These are phyloP conservation scores for Vanilla planifolia DNA, from an alignment of 106 monocot genomes.

Conservation along the genomic window DNA sequence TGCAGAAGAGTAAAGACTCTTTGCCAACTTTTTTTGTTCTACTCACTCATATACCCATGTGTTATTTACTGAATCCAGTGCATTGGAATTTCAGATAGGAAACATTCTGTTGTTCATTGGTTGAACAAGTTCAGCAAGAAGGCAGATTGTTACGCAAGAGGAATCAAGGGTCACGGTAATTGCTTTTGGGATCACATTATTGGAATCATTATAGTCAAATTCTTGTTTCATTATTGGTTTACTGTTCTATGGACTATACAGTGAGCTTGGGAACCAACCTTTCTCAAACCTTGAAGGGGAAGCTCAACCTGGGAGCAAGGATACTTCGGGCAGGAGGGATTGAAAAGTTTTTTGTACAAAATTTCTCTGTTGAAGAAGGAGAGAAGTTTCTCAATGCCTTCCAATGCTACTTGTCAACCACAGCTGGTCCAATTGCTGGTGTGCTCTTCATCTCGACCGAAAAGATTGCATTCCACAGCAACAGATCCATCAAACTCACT, in stretches of 20 bases:
- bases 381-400: slow-evolving; percentile 34
- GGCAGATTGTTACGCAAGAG: not conserved
- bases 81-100: not conserved
- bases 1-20: not conserved
- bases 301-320: slow-evolving; percentile 32
- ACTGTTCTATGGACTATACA: slow-evolving; percentile 5
- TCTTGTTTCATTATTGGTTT: not conserved
- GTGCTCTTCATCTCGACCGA: slow-evolving; percentile 33
- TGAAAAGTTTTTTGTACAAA: slow-evolving; percentile 23
- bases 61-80: not conserved
- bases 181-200: not conserved
- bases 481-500: slow-evolving; percentile 17
- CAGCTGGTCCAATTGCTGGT: slow-evolving; percentile 38
- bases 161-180: not conserved
- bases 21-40: not conserved
- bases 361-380: slow-evolving; percentile 20
- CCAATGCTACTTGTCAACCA: slow-evolving; percentile 41
- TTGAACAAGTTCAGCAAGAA: not conserved
- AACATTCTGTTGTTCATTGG: not conserved
- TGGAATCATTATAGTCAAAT: too few relatives aligned
- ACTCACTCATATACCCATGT: not conserved
- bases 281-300: slow-evolving; percentile 37
- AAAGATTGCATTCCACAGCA: slow-evolving; percentile 40
- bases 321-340: slow-evolving; percentile 28
- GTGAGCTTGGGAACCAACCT: slow-evolving; percentile 32